Conservation (phyloP, 129 eudicot species). For the Saposhnikovia divaricata region DNA sequence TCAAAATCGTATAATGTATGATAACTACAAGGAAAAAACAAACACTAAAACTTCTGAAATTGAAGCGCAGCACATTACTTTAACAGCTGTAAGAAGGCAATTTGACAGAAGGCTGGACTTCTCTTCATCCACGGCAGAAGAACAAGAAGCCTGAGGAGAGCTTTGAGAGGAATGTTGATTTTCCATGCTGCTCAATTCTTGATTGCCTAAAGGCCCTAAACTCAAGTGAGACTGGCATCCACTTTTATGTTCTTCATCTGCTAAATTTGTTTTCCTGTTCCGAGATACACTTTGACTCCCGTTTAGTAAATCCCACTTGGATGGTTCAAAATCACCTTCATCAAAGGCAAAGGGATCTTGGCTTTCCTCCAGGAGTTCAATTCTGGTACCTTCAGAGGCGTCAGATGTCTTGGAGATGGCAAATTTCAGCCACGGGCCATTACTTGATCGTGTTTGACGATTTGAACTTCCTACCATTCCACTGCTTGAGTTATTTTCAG, state of each 20-base stretch:
- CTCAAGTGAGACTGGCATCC: slow-evolving; percentile 23
- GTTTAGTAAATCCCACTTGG: slow-evolving; percentile 70
- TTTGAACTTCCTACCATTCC: slow-evolving; percentile 21
- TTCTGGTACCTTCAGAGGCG: slow-evolving; percentile 15
- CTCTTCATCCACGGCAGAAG: slow-evolving; percentile 39
- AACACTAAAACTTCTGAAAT: not conserved
- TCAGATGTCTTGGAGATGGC: slow-evolving; percentile 25
- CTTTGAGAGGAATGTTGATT: slow-evolving; percentile 24
- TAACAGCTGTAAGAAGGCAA: slow-evolving; percentile 72
- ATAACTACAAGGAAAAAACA: not conserved
- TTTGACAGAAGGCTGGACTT: slow-evolving; percentile 58
- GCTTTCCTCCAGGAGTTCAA: slow-evolving; percentile 37
- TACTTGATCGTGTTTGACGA: slow-evolving; percentile 2
- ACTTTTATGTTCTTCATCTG: slow-evolving; percentile 28
- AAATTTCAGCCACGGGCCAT: slow-evolving; percentile 22
- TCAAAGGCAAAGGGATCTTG: slow-evolving; percentile 90
- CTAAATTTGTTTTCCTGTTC: slow-evolving; percentile 34
- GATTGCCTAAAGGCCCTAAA: slow-evolving; percentile 28
- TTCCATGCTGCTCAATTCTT: slow-evolving; percentile 47
- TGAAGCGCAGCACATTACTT: slow-evolving; percentile 39
- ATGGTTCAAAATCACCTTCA: slow-evolving; percentile 54
- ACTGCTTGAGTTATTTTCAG: slow-evolving; percentile 39
- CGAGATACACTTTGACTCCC: slow-evolving; percentile 25
- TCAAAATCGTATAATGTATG: not conserved
- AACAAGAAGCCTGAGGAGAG: slow-evolving; percentile 35